Evolutionary conservation across 805 yeast species (phyloP).

Genomic region (Ogataea ganodermae): DNA sequence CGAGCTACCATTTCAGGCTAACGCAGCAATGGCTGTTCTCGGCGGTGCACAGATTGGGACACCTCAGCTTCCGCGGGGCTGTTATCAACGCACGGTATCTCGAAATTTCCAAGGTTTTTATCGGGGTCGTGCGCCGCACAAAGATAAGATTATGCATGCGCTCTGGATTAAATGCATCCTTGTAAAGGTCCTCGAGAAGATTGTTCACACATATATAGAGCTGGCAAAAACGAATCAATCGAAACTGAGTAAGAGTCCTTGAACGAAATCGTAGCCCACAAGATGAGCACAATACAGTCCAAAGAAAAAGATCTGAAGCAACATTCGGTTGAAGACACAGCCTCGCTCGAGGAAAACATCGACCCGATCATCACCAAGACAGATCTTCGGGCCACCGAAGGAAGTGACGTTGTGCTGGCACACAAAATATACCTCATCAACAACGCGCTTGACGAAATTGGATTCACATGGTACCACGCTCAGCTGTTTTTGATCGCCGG

Average conservation of each 20-base stretch:
- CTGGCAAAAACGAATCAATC: too few relatives aligned
- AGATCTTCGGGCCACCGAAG: conserved; percentile 28
- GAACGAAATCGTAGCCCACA: too few relatives aligned
- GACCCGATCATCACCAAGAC: conserved; percentile 13
- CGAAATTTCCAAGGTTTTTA: neutral
- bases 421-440: conserved; percentile 48
- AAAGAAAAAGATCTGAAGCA: conserved; percentile 8
- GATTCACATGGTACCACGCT: conserved; percentile 58
- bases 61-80: neutral
- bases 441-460: conserved; percentile 60
- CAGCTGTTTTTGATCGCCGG: conserved; percentile 54
- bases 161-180: neutral
- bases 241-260: too few relatives aligned
- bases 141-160: neutral
- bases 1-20: neutral
- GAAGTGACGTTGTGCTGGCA: conserved; percentile 38
- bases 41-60: neutral
- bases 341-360: conserved; percentile 14
- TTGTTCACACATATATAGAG: neutral
- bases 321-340: neutral
- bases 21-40: neutral
- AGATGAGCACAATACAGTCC: neutral
- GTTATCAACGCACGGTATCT: neutral
- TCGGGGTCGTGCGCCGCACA: conserved; percentile 1
- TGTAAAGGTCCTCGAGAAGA: neutral